These are phyloP conservation scores for Fusarium sp. DNA, from an alignment of 2,329 filamentous ascomycete species.

Conservation along the genomic window DNA sequence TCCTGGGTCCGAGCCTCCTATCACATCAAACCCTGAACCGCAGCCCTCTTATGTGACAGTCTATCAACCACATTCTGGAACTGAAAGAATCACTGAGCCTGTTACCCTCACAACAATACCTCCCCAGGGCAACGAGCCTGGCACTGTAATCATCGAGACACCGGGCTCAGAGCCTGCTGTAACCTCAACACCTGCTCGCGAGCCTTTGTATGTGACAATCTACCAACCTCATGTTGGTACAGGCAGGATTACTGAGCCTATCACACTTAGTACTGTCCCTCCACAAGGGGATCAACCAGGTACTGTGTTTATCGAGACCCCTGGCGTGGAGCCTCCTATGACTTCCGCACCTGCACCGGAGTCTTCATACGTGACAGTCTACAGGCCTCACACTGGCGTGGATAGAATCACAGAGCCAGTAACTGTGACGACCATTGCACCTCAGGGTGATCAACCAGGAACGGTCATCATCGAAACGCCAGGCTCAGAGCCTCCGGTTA, in stretches of 20 bases:
- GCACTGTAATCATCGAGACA: slow-evolving; percentile 26
- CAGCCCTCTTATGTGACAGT: slow-evolving; percentile 25
- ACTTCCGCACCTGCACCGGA: neutral
- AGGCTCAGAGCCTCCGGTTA: neutral
- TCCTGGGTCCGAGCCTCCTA: slow-evolving; percentile 1
- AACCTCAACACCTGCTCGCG: slow-evolving; percentile 6
- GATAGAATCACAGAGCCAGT: slow-evolving; percentile 14
- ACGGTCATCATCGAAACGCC: slow-evolving; percentile 26
- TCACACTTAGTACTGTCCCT: slow-evolving; percentile 1
- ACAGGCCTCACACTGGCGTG: slow-evolving; percentile 12
- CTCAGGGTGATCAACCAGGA: slow-evolving; percentile 14
- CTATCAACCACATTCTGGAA: slow-evolving; percentile 4
- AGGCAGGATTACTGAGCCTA: slow-evolving; percentile 9
- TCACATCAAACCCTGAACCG: neutral
- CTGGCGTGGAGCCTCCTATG: slow-evolving; percentile 5
- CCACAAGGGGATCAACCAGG: slow-evolving; percentile 23
- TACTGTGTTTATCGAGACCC: slow-evolving; percentile 33
- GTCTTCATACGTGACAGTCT: slow-evolving; percentile 19
- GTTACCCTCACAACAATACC: slow-evolving; percentile 10
- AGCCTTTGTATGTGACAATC: slow-evolving; percentile 28
- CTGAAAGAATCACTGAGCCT: slow-evolving; percentile 7
- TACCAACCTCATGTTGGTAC: slow-evolving; percentile 28
- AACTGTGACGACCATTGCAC: slow-evolving; percentile 14
- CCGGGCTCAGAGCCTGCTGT: slow-evolving; percentile 4
- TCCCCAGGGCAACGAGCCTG: slow-evolving; percentile 6